Evolutionary conservation across 305 asterid species (phyloP).

Genomic region (Fraxinus paxiana): DNA sequence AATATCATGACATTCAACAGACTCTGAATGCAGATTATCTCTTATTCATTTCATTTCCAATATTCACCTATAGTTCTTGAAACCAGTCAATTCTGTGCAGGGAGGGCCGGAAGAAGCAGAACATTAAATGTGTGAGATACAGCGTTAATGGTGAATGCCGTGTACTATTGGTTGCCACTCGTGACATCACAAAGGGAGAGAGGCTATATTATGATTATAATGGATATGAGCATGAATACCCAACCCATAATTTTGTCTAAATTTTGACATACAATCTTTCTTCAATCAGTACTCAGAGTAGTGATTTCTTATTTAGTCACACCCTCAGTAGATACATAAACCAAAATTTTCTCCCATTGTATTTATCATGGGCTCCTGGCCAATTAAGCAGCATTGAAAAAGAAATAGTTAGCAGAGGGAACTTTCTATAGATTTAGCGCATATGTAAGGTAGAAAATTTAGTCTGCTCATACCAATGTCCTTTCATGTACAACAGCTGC

Average conservation of each 20-base stretch:
- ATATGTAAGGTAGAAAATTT: slow-evolving; percentile 18
- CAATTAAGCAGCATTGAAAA: slow-evolving; percentile 23
- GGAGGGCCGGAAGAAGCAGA: slow-evolving; percentile 76
- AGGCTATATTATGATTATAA: slow-evolving; percentile 83
- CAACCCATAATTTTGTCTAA: slow-evolving; percentile 73
- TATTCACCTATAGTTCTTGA: slow-evolving; percentile 23
- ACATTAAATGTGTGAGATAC: slow-evolving; percentile 72
- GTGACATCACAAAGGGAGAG: slow-evolving; percentile 75
- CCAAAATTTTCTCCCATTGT: slow-evolving; percentile 16
- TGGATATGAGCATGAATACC: slow-evolving; percentile 79
- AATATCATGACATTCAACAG: background rate
- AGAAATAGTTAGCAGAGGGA: slow-evolving; percentile 21
- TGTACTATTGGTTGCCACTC: slow-evolving; percentile 63
- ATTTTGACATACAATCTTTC: slow-evolving; percentile 19
- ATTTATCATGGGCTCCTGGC: slow-evolving; percentile 12
- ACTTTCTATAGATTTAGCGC: slow-evolving; percentile 12
- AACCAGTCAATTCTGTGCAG: slow-evolving; percentile 43
- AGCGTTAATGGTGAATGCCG: slow-evolving; percentile 55
- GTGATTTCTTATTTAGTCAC: slow-evolving; percentile 25
- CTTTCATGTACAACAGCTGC: slow-evolving; percentile 14
- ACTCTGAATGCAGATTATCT: slow-evolving; percentile 5
- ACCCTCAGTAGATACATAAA: slow-evolving; percentile 24
- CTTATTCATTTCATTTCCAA: slow-evolving; percentile 2
- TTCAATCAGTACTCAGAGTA: slow-evolving; percentile 20
- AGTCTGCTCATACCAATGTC: background rate